Percentiles rank a stretch among this genome's conserved stretches.
Evolutionary conservation across 2,329 filamentous ascomycete species (phyloP).

Genomic region (Dactylellina leptospora): DNA sequence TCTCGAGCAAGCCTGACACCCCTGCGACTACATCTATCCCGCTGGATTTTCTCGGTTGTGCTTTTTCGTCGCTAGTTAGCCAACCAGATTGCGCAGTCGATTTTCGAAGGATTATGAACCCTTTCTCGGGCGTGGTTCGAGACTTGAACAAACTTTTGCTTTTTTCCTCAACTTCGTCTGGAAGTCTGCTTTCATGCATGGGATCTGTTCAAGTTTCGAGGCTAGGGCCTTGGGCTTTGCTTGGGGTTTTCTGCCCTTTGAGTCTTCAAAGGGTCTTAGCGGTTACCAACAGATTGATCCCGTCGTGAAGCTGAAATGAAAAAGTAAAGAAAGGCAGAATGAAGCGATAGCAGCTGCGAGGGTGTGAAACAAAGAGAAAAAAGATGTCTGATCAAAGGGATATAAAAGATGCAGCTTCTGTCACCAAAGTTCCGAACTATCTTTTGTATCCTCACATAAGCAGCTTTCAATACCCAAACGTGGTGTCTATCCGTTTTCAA

Average conservation of each 20-base stretch:
- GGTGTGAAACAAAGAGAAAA: conserved; percentile 34
- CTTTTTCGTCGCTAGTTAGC: conserved; percentile 37
- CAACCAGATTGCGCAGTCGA: conserved; percentile 35
- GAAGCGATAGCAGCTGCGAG: conserved; percentile 20
- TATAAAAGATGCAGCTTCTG: conserved; percentile 46
- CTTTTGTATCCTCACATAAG: conserved; percentile 27
- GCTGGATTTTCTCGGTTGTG: conserved; percentile 26
- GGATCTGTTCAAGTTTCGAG: conserved; percentile 21
- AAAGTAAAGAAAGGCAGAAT: conserved; percentile 24
- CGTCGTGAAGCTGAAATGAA: conserved; percentile 41
- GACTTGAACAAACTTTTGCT: conserved; percentile 30
- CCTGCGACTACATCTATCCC: conserved; percentile 5
- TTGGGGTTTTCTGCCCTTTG: conserved; percentile 20
- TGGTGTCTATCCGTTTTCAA: neutral
- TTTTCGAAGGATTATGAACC: conserved; percentile 49
- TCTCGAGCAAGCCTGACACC: neutral
- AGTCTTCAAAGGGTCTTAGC: conserved; percentile 12
- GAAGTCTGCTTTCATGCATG: conserved; percentile 30
- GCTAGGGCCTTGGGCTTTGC: conserved; percentile 15
- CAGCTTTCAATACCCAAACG: conserved; percentile 10
- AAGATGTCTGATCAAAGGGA: conserved; percentile 19
- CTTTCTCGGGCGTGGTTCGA: conserved; percentile 20
- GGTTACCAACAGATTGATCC: conserved; percentile 49
- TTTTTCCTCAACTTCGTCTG: conserved; percentile 21
- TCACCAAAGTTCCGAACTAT: conserved; percentile 45